Percentiles rank a stretch among this genome's conserved stretches.
These are phyloP conservation scores for Botrytis fragariae DNA, from an alignment of 2,329 filamentous ascomycete genomes.

Conservation along the genomic window DNA sequence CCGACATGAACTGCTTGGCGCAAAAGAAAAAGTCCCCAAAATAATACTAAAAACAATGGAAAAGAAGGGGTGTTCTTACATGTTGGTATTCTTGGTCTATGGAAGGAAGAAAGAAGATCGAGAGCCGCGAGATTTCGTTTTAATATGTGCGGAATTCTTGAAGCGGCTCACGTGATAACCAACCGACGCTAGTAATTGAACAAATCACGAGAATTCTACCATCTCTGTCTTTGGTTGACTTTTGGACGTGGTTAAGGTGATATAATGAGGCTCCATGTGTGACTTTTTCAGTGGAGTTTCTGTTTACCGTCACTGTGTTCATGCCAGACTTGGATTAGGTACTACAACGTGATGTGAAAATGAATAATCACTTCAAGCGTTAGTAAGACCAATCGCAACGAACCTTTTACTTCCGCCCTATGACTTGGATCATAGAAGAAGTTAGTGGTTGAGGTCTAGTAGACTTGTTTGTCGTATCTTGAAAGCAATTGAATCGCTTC, in stretches of 20 bases:
- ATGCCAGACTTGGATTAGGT: background rate
- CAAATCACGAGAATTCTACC: background rate
- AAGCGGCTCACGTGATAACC: background rate
- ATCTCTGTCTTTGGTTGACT: background rate
- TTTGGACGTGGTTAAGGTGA: fast-evolving
- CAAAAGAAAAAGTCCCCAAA: background rate
- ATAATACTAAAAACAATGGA: background rate
- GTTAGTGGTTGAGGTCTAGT: fast-evolving
- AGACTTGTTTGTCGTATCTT: background rate
- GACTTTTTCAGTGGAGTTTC: fast-evolving
- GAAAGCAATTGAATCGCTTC: background rate
- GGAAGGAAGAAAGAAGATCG: background rate
- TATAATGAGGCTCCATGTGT: background rate
- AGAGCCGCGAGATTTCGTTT: background rate
- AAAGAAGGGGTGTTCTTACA: background rate
- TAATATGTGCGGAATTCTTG: background rate
- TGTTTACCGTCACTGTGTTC: fast-evolving
- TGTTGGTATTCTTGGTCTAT: background rate
- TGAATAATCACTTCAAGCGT: background rate
- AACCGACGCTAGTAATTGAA: background rate
- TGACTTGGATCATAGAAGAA: background rate
- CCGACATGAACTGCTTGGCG: background rate
- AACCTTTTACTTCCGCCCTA: background rate
- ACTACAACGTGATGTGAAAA: background rate
- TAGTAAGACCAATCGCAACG: background rate